Percentiles rank a stretch among this genome's conserved stretches.
phyloP scores from a whole-genome alignment of 371 early-diverging fungal species.

The Phascolomyces articulosus region DNA sequence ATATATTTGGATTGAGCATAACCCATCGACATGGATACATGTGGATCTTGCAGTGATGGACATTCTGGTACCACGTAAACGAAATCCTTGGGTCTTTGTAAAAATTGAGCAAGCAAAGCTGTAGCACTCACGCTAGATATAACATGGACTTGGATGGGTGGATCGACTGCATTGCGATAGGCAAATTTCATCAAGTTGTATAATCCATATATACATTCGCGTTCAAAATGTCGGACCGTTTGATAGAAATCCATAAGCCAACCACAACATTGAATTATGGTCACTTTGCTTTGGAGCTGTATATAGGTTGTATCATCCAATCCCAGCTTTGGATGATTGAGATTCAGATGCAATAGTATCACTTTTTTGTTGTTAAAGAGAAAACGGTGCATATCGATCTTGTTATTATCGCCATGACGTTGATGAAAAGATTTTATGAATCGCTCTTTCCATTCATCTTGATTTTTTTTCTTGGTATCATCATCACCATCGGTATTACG shows the following conservation, averaged over 20 bases:
- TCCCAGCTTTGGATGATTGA: slow-evolving; percentile 29
- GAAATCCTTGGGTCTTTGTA: not conserved
- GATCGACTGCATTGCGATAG: slow-evolving; percentile 20
- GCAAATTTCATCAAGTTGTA: slow-evolving; percentile 43
- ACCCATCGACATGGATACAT: slow-evolving; percentile 40
- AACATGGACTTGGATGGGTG: slow-evolving; percentile 42
- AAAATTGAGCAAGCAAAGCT: slow-evolving; percentile 6
- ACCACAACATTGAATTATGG: slow-evolving; percentile 38
- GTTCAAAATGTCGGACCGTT: slow-evolving; percentile 32
- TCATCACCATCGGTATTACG: slow-evolving; percentile 19
- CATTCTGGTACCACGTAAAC: slow-evolving; percentile 23
- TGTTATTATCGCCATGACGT: slow-evolving; percentile 12
- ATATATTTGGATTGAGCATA: slow-evolving; percentile 52
- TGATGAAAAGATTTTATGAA: slow-evolving; percentile 22
- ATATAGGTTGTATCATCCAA: slow-evolving; percentile 25
- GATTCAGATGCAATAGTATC: slow-evolving; percentile 17
- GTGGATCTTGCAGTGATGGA: slow-evolving; percentile 27
- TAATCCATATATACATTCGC: slow-evolving; percentile 34
- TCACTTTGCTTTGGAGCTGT: slow-evolving; percentile 27
- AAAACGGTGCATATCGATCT: slow-evolving; percentile 13
- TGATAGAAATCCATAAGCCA: slow-evolving; percentile 45
- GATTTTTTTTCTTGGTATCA: not conserved
- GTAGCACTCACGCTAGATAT: slow-evolving; percentile 36
- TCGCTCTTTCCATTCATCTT: slow-evolving; percentile 3
- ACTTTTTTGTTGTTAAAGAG: too few species aligned